Base-by-base conservation (phyloP, 2,329 filamentous ascomycete species). In the Aspergillus ustus region DNA sequence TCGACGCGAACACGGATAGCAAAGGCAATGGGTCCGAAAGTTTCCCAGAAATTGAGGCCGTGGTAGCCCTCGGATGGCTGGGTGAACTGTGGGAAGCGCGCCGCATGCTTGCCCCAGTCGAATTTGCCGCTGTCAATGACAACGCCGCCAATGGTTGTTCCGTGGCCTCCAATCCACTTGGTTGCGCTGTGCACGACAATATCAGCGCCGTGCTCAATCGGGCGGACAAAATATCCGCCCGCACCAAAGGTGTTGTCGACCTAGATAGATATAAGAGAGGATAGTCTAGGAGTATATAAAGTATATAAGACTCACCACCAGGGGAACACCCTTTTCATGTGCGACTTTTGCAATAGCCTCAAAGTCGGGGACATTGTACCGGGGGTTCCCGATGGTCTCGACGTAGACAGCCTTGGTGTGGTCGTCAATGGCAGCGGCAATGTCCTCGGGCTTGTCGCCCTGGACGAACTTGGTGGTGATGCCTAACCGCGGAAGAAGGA, bases 101-200 rank as follows among this genome's bases (percentile, higher is more conserved):
- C 86, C 51, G 83, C 90, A 75, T 97, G 80, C 79, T 90, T 90
- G 69, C 91, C 92, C 93, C 94, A 98, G 83, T 96, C 90, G 75
- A 97, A 98, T 76, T 92, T 95, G 71, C 93, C 93, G 67, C 89
- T 87, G 81, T 97, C 93, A 66, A 97, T 83, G 37, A 97, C 85
- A 48, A 97, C 85, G 63, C 93, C 93, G 61, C 85, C 93, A 67
- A 97, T 91, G 28, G 93, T 97, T 45, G 93, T 96, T 63, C 93
- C 94, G 78, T 98, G 94, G 46, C 93, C 93, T 60, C 93, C 93
- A 65, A 98, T 97, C 93, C 93, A 97, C 80, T 97, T 97, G 61
- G 93, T 97, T 11, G 93, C 93, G 44, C 91, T 95, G 84, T 97
- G 93, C 25, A 97, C 91, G 56, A 97, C 90, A 63, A 97, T 97